Percentiles rank a stretch among this genome's conserved stretches.
Conservation (phyloP, 768 basidiomycete species). For the Jaapia argillacea region DNA sequence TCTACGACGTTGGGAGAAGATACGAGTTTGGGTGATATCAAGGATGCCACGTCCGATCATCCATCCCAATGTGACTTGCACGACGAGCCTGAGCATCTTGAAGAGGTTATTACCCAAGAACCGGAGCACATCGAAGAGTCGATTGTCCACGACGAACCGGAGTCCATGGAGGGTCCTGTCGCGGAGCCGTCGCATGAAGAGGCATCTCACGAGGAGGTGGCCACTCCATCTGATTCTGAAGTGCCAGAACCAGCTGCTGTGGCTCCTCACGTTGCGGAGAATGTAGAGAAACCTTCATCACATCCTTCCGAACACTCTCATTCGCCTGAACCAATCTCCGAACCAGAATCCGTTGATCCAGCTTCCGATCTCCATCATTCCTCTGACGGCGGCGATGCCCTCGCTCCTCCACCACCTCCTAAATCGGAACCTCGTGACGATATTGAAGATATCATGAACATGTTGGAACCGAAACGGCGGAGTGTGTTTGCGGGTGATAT, state of each 20-base stretch:
- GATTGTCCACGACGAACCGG: not conserved
- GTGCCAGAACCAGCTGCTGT: not conserved
- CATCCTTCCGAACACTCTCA: not conserved
- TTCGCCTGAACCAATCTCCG: not conserved
- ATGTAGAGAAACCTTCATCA: not conserved
- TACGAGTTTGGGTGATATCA: not conserved
- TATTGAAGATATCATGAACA: constrained; percentile 55
- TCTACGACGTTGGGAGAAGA: constrained; percentile 1
- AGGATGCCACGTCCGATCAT: too few species aligned
- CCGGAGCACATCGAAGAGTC: not conserved
- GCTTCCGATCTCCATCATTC: constrained; percentile 6
- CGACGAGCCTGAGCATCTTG: constrained; percentile 8
- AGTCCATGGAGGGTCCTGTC: not conserved
- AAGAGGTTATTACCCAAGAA: constrained; percentile 15
- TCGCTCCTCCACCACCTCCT: constrained; percentile 4
- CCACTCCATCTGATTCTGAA: not conserved
- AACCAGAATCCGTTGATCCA: not conserved
- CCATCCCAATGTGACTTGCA: too few species aligned
- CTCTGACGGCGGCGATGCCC: constrained; percentile 4
- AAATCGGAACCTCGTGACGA: constrained; percentile 26
- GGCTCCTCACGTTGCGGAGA: not conserved
- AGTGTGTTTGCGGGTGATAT: constrained; percentile 33
- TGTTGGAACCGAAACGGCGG: constrained; percentile 46
- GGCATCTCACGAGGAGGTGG: not conserved
- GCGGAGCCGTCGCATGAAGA: constrained; percentile 1